Evolutionary conservation across 129 eudicot genomes (phyloP).

Genomic region (Tanacetum coccineum): DNA sequence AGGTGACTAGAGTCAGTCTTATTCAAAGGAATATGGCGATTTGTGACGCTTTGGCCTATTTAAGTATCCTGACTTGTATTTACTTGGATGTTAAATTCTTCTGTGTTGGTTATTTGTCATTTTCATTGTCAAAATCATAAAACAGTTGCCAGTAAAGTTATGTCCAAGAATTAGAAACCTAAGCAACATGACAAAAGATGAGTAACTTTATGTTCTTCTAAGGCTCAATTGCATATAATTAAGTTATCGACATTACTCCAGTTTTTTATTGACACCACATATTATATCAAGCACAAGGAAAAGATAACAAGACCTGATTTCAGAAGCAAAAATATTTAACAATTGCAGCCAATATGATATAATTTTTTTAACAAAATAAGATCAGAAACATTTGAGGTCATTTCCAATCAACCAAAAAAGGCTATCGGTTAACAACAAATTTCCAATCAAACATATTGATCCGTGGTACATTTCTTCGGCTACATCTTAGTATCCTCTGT

Average conservation of each 20-base stretch:
- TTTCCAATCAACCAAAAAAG: conserved; percentile 8
- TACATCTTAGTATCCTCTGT: conserved; percentile 22
- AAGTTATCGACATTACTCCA: no score
- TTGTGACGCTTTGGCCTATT: not conserved
- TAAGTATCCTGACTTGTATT: not conserved
- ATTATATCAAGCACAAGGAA: no score
- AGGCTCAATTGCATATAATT: no score
- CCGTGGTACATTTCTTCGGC: conserved; percentile 5
- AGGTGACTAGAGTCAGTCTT: not conserved
- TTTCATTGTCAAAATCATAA: not conserved
- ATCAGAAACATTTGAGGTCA: conserved; percentile 7
- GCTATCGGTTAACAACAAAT: conserved; percentile 19
- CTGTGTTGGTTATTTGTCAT: not conserved
- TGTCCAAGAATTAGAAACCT: no score
- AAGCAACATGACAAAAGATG: no score
- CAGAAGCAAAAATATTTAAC: conserved; percentile 8
- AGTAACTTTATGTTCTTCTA: no score
- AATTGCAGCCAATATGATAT: not conserved
- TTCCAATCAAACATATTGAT: no score
- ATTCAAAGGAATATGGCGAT: not conserved
- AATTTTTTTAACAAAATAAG: conserved; percentile 5
- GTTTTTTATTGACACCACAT: no score
- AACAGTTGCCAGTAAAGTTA: not conserved
- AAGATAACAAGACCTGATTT: not conserved
- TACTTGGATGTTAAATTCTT: not conserved